A percentile compares a stretch with the other conserved stretches of the same genome.
These are phyloP conservation scores for Cyclocybe aegerita DNA, from an alignment of 768 basidiomycete genomes.

Conservation along the genomic window DNA sequence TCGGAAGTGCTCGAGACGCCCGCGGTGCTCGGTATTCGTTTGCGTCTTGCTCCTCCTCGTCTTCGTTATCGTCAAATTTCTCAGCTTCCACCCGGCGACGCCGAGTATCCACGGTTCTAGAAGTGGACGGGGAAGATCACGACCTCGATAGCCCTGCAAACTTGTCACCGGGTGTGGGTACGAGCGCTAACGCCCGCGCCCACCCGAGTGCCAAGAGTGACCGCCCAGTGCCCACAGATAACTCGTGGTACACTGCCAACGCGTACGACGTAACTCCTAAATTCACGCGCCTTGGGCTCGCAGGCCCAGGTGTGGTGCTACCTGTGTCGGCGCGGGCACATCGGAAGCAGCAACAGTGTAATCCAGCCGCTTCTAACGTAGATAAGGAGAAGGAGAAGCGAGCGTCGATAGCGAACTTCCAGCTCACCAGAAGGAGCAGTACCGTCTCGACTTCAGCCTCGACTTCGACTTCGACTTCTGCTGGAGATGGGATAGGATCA, in stretches of 20 bases:
- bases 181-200: no score
- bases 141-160: no score
- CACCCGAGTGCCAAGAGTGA: background rate
- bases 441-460: no score
- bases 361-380: background rate
- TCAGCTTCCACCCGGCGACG: background rate
- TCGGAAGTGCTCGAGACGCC: background rate
- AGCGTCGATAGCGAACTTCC: background rate
- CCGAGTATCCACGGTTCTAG: no score
- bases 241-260: constrained; percentile 36
- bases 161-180: no score
- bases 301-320: constrained; percentile 33
- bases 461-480: no score
- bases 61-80: background rate
- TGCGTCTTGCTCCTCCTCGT: constrained; percentile 5
- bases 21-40: background rate
- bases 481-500: no score
- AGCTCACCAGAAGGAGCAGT: no score
- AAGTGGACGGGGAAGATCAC: no score
- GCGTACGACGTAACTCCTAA: constrained; percentile 36
- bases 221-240: constrained; percentile 14
- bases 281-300: constrained; percentile 38
- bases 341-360: constrained; percentile 8
- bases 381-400: background rate
- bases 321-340: constrained; percentile 39